phyloP scores from a whole-genome alignment of 371 early-diverging fungal genomes.

The Mortierella sp. region DNA sequence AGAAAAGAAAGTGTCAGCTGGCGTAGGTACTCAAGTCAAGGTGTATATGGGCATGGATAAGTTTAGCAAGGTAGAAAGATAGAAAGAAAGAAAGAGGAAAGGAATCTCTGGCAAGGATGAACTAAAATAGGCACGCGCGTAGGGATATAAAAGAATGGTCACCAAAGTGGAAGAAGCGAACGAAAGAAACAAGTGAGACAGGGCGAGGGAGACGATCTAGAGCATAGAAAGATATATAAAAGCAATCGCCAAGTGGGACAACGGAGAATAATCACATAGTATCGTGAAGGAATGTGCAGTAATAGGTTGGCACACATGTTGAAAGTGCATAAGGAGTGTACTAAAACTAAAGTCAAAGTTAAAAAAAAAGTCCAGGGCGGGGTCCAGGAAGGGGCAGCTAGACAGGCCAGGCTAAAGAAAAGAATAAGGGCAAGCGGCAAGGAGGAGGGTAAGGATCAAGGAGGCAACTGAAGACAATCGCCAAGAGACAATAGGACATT shows the following conservation, averaged over 20 bases:
- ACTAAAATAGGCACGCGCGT: neutral
- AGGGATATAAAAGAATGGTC: neutral
- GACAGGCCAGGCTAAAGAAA: neutral
- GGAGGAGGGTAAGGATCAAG: too few relatives aligned
- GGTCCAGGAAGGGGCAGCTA: neutral
- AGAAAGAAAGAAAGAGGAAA: neutral
- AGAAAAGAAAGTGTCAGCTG: too few relatives aligned
- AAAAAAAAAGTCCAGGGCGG: conserved; percentile 2
- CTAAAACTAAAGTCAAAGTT: neutral
- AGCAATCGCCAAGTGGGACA: neutral
- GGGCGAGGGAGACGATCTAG: too few relatives aligned
- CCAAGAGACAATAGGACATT: too few relatives aligned
- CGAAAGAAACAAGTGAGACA: neutral
- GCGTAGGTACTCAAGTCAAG: too few relatives aligned
- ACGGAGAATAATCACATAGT: too few relatives aligned
- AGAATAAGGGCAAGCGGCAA: neutral
- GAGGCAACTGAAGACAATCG: too few relatives aligned
- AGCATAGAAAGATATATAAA: neutral
- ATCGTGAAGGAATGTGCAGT: neutral
- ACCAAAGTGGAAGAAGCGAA: neutral
- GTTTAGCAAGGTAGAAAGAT: neutral
- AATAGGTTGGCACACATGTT: neutral
- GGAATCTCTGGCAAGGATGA: neutral
- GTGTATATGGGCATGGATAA: too few relatives aligned
- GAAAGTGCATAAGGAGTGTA: too few relatives aligned